A percentile compares a stretch with the other conserved stretches of the same genome.
Conservation (phyloP, 176 grass and related monocot species). For the Eleusine indica region DNA sequence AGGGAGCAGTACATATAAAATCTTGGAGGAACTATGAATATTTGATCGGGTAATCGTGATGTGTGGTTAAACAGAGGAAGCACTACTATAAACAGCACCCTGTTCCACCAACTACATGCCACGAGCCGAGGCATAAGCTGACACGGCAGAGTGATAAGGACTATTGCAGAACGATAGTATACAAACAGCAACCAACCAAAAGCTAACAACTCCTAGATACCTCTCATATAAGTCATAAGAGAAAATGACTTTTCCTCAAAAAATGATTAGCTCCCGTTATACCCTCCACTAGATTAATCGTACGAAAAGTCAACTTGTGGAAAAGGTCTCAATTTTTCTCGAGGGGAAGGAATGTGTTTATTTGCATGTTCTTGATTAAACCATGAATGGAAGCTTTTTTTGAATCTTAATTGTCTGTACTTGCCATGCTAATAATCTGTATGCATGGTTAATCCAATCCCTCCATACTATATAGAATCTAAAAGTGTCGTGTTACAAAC, state of each 20-base stretch:
- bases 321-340: neutral
- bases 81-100: neutral
- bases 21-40: neutral
- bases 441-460: no score
- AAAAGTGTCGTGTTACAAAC: no score
- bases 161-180: neutral
- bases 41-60: neutral
- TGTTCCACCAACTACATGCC: conserved; percentile 18
- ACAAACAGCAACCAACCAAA: neutral
- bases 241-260: neutral
- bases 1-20: no score
- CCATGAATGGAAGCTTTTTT: neutral
- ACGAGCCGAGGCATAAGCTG: neutral
- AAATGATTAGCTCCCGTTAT: neutral
- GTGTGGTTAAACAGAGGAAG: neutral
- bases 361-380: neutral
- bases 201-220: conserved; percentile 24
- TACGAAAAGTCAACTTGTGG: neutral
- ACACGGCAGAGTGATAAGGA: conserved; percentile 10
- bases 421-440: no score
- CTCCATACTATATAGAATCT: no score
- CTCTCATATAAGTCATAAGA: neutral
- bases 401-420: no score
- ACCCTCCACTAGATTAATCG: neutral
- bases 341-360: neutral